phyloP scores from a whole-genome alignment of 2,329 filamentous ascomycete species.

The Fusarium scirpi region DNA sequence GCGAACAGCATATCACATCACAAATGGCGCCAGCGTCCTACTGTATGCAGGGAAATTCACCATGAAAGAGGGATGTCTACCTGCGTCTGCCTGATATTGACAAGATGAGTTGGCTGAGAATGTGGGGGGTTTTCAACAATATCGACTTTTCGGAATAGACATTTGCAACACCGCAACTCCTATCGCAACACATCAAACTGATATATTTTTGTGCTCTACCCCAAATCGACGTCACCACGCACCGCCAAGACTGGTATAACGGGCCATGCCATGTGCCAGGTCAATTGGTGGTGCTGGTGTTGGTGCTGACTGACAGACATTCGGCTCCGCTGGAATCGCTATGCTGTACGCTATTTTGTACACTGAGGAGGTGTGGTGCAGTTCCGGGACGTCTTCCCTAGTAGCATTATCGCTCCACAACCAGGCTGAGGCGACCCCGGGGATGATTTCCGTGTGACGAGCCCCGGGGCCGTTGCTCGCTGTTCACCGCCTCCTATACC shows the following conservation, averaged over 20 bases:
- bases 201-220: constrained; percentile 33
- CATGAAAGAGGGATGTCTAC: constrained; percentile 13
- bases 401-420: constrained; percentile 39
- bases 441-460: constrained; percentile 48
- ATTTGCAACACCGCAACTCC: constrained; percentile 33
- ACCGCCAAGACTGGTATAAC: constrained; percentile 38
- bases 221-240: constrained; percentile 46
- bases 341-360: constrained; percentile 7
- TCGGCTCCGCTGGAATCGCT: constrained; percentile 33
- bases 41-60: constrained; percentile 17
- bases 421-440: constrained; percentile 44
- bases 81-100: constrained; percentile 16
- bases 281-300: constrained; percentile 36
- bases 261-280: constrained; percentile 39
- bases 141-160: constrained; percentile 21
- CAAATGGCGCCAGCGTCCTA: constrained; percentile 12
- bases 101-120: constrained; percentile 22
- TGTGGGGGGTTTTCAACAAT: constrained; percentile 17
- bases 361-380: constrained; percentile 34
- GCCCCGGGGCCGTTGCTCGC: constrained; percentile 36
- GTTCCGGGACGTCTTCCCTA: constrained; percentile 35
- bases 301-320: constrained; percentile 21
- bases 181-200: constrained; percentile 35
- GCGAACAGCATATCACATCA: constrained; percentile 33
- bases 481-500: constrained; percentile 46